A percentile compares a stretch with the other conserved stretches of the same genome.
Evolutionary conservation across 2,329 filamentous ascomycete genomes (phyloP).

Genomic region (Penicillium sp.): DNA sequence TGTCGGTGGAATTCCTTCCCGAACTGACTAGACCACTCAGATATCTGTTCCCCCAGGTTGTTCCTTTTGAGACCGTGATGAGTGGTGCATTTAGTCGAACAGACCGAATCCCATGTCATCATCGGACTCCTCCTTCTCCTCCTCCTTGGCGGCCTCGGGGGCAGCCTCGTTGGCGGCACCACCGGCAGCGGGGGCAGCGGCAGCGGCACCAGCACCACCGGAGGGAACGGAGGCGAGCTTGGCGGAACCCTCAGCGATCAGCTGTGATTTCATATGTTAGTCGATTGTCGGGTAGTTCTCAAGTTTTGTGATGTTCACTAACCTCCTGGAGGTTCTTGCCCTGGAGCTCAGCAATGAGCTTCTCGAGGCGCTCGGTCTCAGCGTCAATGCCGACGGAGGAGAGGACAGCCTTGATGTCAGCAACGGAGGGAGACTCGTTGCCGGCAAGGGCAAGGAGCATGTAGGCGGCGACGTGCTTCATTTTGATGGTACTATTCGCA

Average conservation of each 20-base stretch:
- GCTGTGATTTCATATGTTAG: constrained; percentile 51
- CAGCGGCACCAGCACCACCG: constrained; percentile 68
- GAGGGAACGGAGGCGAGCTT: constrained; percentile 98
- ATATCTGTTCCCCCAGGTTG: constrained; percentile 65
- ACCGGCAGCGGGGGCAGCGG: constrained; percentile 54
- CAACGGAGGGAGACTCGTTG: constrained; percentile 82
- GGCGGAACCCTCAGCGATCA: constrained; percentile 83
- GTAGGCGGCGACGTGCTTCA: constrained; percentile 99
- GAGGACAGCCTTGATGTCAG: constrained; percentile 86
- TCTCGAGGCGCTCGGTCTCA: constrained; percentile 79
- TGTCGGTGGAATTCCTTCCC: constrained; percentile 29
- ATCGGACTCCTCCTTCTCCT: constrained; percentile 76
- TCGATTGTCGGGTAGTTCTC: background rate
- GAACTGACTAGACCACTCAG: constrained; percentile 33
- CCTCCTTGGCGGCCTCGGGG: constrained; percentile 66
- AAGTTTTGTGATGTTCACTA: constrained; percentile 37
- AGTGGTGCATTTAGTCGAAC: constrained; percentile 56
- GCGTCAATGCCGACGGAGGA: constrained; percentile 93
- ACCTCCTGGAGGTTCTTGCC: constrained; percentile 81
- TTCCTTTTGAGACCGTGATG: constrained; percentile 40
- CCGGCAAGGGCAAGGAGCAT: constrained; percentile 93
- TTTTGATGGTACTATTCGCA: constrained; percentile 59
- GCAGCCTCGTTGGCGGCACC: constrained; percentile 68
- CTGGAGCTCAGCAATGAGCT: constrained; percentile 76
- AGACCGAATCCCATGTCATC: constrained; percentile 76